These are phyloP conservation scores for Dendrostoma leiphaemia DNA, from an alignment of 2,329 filamentous ascomycete genomes.

Conservation along the genomic window DNA sequence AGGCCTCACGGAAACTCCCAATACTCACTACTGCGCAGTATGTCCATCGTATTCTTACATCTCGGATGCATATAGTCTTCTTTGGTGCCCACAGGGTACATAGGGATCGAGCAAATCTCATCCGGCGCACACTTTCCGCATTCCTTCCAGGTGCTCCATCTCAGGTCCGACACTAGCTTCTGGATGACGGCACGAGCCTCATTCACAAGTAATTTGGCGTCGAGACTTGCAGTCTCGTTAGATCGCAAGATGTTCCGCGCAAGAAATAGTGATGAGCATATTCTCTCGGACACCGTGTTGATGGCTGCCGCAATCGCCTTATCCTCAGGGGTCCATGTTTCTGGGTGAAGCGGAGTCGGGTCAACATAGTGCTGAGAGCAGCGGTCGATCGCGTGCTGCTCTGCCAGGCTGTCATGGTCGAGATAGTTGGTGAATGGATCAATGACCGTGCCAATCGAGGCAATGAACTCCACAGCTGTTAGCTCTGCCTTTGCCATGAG, in stretches of 20 bases:
- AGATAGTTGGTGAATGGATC: slow-evolving; percentile 35
- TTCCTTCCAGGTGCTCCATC: slow-evolving; percentile 34
- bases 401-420: slow-evolving; percentile 28
- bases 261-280: slow-evolving; percentile 36
- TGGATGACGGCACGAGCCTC: slow-evolving; percentile 16
- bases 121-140: slow-evolving; percentile 30
- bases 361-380: slow-evolving; percentile 47
- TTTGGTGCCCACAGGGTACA: slow-evolving; percentile 35
- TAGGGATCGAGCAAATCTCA: slow-evolving; percentile 36
- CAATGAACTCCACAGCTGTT: slow-evolving; percentile 28
- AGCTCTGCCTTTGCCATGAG: slow-evolving; percentile 32
- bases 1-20: neutral
- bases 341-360: slow-evolving; percentile 22
- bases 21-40: neutral
- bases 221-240: neutral
- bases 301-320: slow-evolving; percentile 42
- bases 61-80: slow-evolving; percentile 30
- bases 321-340: slow-evolving; percentile 39
- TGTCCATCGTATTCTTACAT: slow-evolving; percentile 21
- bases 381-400: slow-evolving; percentile 37
- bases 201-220: neutral
- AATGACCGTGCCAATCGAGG: slow-evolving; percentile 37
- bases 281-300: slow-evolving; percentile 33
- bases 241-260: slow-evolving; percentile 24
- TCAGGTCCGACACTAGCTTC: slow-evolving; percentile 27